Conservation (phyloP, 306 rosid species). For the Malus fusca region DNA sequence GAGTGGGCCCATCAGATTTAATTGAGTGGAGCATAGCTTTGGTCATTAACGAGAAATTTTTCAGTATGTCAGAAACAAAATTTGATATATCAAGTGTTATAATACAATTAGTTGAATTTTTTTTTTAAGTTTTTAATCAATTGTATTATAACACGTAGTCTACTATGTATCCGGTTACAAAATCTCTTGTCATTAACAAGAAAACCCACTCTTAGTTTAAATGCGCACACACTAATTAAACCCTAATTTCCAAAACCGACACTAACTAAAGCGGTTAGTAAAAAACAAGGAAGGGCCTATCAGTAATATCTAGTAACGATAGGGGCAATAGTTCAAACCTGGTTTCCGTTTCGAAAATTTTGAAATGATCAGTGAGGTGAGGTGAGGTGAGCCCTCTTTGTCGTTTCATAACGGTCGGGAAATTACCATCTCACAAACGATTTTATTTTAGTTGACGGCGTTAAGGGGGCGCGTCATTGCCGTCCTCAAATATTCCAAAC, state of each 20-base stretch:
- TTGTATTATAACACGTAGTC: no score
- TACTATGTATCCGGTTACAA: no score
- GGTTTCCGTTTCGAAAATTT: constrained; percentile 28
- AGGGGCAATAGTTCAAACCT: constrained; percentile 8
- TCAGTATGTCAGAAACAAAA: fast-evolving
- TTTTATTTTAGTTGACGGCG: constrained; percentile 32
- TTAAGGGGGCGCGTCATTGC: constrained; percentile 19
- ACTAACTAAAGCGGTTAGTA: neutral
- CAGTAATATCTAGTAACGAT: constrained; percentile 6
- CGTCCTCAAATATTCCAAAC: constrained; percentile 29
- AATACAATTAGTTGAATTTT: no score
- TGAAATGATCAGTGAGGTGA: neutral
- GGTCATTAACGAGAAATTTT: neutral
- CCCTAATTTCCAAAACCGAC: neutral
- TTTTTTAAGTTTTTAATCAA: no score
- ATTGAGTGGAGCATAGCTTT: neutral
- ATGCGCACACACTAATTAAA: neutral
- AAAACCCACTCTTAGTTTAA: neutral
- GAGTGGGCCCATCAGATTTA: neutral
- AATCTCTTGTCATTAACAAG: neutral
- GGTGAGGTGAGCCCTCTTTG: constrained; percentile 12
- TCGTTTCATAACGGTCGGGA: constrained; percentile 68
- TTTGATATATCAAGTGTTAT: fast-evolving
- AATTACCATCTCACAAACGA: constrained; percentile 25
- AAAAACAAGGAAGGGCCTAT: neutral